Conservation (phyloP, 2,329 filamentous ascomycete genomes). For the Elsinoe fawcettii region DNA sequence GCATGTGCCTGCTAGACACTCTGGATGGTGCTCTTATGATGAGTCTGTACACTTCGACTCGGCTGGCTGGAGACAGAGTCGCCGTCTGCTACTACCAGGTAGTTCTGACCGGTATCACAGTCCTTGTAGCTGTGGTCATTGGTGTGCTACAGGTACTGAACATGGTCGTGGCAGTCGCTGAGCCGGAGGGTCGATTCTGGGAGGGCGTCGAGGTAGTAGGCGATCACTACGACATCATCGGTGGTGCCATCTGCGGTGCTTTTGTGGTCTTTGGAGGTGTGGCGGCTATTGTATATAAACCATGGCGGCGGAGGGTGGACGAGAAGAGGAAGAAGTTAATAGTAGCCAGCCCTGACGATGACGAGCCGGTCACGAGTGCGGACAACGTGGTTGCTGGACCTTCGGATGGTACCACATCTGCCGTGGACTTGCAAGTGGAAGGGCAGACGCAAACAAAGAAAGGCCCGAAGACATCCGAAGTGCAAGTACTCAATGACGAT, state of each 20-base stretch:
- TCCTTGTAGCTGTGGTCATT: slow-evolving; percentile 76
- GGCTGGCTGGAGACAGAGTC: slow-evolving; percentile 71
- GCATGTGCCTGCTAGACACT: slow-evolving; percentile 92
- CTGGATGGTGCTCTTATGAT: slow-evolving; percentile 93
- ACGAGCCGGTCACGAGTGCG: slow-evolving; percentile 4
- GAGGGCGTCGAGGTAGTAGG: slow-evolving; percentile 69
- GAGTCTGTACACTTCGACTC: slow-evolving; percentile 74
- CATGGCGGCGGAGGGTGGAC: slow-evolving; percentile 63
- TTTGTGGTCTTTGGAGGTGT: slow-evolving; percentile 71
- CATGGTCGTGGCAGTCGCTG: slow-evolving; percentile 66
- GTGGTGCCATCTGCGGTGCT: slow-evolving; percentile 75
- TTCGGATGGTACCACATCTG: background rate
- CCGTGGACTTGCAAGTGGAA: background rate
- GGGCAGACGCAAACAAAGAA: background rate
- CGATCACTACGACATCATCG: slow-evolving; percentile 78
- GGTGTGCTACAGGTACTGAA: slow-evolving; percentile 77
- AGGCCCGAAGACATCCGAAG: background rate
- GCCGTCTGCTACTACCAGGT: slow-evolving; percentile 92
- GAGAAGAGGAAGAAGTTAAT: slow-evolving; percentile 17
- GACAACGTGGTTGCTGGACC: background rate
- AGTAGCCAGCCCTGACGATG: slow-evolving; percentile 8
- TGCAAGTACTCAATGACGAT: background rate
- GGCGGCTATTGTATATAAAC: slow-evolving; percentile 67
- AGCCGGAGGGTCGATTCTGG: slow-evolving; percentile 76
- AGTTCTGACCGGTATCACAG: slow-evolving; percentile 74